Percentiles rank a stretch among this genome's conserved stretches.
phyloP scores from a whole-genome alignment of 805 yeast genomes.

The Yarrowia sp. region DNA sequence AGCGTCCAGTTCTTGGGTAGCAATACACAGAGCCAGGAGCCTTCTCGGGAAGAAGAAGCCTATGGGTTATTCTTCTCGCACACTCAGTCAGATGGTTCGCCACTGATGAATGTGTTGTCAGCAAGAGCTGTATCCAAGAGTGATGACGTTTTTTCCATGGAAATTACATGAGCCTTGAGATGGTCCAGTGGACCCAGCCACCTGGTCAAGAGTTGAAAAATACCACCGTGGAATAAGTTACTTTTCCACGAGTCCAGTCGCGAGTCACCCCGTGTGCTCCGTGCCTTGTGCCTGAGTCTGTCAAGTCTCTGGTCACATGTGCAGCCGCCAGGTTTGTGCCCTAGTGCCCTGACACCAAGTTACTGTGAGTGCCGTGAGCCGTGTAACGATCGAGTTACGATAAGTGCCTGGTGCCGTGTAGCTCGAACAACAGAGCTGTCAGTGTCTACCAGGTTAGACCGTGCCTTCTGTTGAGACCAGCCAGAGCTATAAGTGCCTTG shows the following conservation, averaged over 20 bases:
- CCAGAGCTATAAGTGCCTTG: conserved; percentile 3
- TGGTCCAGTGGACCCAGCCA: conserved; percentile 14
- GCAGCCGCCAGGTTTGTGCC: conserved; percentile 29
- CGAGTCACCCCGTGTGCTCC: conserved; percentile 24
- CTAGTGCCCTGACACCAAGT: neutral
- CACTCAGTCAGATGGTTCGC: conserved; percentile 8
- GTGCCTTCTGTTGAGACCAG: neutral
- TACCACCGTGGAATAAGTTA: conserved; percentile 10
- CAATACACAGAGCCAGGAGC: conserved; percentile 16
- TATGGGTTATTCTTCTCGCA: neutral
- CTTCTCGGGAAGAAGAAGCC: conserved; percentile 7
- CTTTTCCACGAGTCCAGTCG: conserved; percentile 27
- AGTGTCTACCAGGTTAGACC: conserved; percentile 11
- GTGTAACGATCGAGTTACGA: neutral
- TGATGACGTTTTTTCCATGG: conserved; percentile 7
- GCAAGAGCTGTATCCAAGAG: conserved; percentile 29
- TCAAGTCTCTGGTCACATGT: conserved; percentile 4
- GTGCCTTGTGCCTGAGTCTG: conserved; percentile 11
- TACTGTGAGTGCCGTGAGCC: neutral
- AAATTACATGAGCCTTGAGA: conserved; percentile 23
- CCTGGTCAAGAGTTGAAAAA: conserved; percentile 31
- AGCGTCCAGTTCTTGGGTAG: conserved; percentile 27
- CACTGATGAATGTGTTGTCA: neutral
- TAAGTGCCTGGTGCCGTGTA: too few relatives aligned
- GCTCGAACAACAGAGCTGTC: neutral